Percentiles rank a stretch among this genome's conserved stretches.
phyloP scores from a whole-genome alignment of 305 asterid species.

The Plantago coronopus region DNA sequence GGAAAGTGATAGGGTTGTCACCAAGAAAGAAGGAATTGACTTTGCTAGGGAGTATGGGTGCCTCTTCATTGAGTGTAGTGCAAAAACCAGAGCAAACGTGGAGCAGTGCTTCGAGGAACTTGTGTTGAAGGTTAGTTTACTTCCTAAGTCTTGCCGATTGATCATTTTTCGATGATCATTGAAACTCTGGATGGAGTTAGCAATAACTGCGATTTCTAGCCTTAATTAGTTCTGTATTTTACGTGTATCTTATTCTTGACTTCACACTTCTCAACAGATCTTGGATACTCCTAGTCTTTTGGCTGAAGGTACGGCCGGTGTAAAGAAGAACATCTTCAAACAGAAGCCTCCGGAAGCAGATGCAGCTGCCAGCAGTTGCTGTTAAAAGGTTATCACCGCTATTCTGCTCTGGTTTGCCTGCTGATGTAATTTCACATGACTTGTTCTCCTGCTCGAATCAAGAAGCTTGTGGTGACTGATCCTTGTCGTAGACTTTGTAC shows the following conservation, averaged over 20 bases:
- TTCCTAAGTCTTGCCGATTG: neutral
- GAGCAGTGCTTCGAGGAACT: slow-evolving; percentile 97
- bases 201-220: neutral
- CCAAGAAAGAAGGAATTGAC: slow-evolving; percentile 83
- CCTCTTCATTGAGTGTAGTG: slow-evolving; percentile 96
- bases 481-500: neutral
- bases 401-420: neutral
- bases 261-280: slow-evolving; percentile 42
- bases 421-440: neutral
- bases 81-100: slow-evolving; percentile 84
- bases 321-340: slow-evolving; percentile 77
- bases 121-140: slow-evolving; percentile 58
- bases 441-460: neutral
- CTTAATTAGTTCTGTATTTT: too few species aligned
- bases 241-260: neutral
- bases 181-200: neutral
- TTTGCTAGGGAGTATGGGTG: slow-evolving; percentile 92
- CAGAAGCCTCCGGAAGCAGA: slow-evolving; percentile 76
- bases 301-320: slow-evolving; percentile 75
- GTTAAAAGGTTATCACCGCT: slow-evolving; percentile 39
- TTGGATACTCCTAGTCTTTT: slow-evolving; percentile 86
- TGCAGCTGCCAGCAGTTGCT: slow-evolving; percentile 71
- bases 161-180: neutral
- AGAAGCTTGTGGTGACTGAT: slow-evolving; percentile 1
- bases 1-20: slow-evolving; percentile 86